A percentile compares a stretch with the other conserved stretches of the same genome.
These are phyloP conservation scores for Dittrichia graveolens DNA, from an alignment of 129 eudicot genomes.

Conservation along the genomic window DNA sequence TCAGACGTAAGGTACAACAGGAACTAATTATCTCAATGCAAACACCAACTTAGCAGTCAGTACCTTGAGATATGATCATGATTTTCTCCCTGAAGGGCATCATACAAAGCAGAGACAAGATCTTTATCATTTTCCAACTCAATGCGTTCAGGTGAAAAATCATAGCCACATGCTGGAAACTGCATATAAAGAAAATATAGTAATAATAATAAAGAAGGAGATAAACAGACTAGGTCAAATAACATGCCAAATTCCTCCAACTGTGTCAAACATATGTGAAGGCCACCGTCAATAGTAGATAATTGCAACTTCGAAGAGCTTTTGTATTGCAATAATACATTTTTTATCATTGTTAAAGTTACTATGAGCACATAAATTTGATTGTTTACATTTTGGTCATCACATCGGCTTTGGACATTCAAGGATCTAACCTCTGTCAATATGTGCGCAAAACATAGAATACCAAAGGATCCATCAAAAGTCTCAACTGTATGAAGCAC, in stretches of 20 bases:
- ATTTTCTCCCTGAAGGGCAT: slow-evolving; percentile 71
- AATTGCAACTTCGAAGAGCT: not conserved
- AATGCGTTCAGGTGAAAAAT: slow-evolving; percentile 53
- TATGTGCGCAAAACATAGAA: not conserved
- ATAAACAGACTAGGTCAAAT: not conserved
- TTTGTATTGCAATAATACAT: not conserved
- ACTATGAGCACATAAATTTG: not conserved
- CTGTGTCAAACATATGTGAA: slow-evolving; percentile 12
- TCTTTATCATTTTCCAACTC: slow-evolving; percentile 62
- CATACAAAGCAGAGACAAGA: slow-evolving; percentile 67
- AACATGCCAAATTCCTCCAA: slow-evolving; percentile 3
- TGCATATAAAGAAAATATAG: slow-evolving; percentile 24
- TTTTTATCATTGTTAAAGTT: not conserved
- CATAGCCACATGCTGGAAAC: slow-evolving; percentile 84
- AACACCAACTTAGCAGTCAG: slow-evolving; percentile 16
- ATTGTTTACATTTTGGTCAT: not conserved
- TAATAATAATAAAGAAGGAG: not conserved
- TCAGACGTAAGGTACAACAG: not conserved
- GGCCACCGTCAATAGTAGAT: not conserved
- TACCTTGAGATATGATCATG: slow-evolving; percentile 61
- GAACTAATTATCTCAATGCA: slow-evolving; percentile 6
- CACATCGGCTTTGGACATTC: no score
- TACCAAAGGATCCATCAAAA: not conserved
- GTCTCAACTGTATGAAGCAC: not conserved
- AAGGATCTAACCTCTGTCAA: no score